phyloP scores from a whole-genome alignment of 495 filamentous ascomycete genomes.

The Hypoxylon lienhwacheense region DNA sequence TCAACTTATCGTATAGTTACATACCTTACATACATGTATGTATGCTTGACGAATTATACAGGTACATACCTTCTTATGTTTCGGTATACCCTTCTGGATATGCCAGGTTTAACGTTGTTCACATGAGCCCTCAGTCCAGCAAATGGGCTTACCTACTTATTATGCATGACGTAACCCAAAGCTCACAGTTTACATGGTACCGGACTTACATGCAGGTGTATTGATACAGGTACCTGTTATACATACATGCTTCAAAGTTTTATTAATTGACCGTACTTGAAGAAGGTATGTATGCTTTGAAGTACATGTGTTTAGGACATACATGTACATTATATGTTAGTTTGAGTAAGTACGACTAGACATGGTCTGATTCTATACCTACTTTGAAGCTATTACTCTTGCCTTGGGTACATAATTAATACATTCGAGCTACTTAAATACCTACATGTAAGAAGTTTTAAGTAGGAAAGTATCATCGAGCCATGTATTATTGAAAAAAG shows the following conservation, averaged over 20 bases:
- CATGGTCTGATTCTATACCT: conserved; percentile 7
- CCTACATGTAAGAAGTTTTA: background rate
- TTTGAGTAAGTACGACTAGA: background rate
- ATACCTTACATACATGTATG: conserved; percentile 10
- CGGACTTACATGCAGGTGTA: no score
- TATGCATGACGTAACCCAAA: conserved; percentile 26
- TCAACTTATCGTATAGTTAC: conserved; percentile 1
- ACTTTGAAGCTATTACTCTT: no score
- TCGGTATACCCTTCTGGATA: conserved; percentile 22
- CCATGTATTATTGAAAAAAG: conserved; percentile 9
- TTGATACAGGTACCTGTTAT: no score
- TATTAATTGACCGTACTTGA: no score
- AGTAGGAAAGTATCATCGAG: background rate
- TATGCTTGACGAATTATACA: background rate
- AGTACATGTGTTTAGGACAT: conserved; percentile 3
- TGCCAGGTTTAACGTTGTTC: conserved; percentile 3
- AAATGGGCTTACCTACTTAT: conserved; percentile 1
- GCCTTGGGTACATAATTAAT: background rate
- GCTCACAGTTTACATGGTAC: conserved; percentile 3
- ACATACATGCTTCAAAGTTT: no score
- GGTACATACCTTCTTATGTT: conserved; percentile 9
- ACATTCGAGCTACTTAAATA: background rate
- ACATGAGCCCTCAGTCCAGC: conserved; percentile 10
- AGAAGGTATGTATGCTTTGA: background rate
- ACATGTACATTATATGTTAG: background rate